phyloP scores from a whole-genome alignment of 345 rosid genomes.

The Gossypium turneri region DNA sequence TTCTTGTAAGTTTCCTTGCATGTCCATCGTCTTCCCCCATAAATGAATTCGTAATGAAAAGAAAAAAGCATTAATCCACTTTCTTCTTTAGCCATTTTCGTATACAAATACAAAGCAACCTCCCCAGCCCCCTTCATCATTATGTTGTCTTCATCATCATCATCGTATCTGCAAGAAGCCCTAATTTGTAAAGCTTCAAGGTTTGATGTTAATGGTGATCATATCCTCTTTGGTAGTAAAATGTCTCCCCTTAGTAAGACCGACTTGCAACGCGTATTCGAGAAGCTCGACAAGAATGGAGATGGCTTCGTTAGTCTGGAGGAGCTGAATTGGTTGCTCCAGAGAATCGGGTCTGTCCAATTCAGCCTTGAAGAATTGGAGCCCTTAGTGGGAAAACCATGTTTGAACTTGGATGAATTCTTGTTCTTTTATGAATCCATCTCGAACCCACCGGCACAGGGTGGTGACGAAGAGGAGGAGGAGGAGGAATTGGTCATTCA shows the following conservation, averaged over 20 bases:
- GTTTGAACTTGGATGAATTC: conserved; percentile 58
- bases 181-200: not conserved
- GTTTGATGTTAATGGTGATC: not conserved
- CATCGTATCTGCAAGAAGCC: not conserved
- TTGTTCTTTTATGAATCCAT: conserved; percentile 47
- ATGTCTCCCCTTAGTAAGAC: conserved; percentile 38
- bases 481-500: not conserved
- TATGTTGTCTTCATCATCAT: conserved; percentile 1
- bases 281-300: conserved; percentile 59
- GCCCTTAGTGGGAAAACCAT: conserved; percentile 51
- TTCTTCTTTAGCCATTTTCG: not conserved
- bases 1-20: conserved; percentile 1
- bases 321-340: conserved; percentile 74
- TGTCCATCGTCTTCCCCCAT: not conserved
- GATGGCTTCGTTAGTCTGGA: conserved; percentile 58
- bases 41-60: not conserved
- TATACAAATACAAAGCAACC: not conserved
- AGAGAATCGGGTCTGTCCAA: conserved; percentile 34
- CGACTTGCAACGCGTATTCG: conserved; percentile 61
- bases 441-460: conserved; percentile 13
- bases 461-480: conserved; percentile 8
- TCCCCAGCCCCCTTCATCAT: not conserved
- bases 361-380: conserved; percentile 48
- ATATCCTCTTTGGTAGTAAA: not conserved
- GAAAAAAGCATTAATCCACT: not conserved